Evolutionary conservation across 2,329 filamentous ascomycete genomes (phyloP).

Genomic region (Beauveria bassiana): DNA sequence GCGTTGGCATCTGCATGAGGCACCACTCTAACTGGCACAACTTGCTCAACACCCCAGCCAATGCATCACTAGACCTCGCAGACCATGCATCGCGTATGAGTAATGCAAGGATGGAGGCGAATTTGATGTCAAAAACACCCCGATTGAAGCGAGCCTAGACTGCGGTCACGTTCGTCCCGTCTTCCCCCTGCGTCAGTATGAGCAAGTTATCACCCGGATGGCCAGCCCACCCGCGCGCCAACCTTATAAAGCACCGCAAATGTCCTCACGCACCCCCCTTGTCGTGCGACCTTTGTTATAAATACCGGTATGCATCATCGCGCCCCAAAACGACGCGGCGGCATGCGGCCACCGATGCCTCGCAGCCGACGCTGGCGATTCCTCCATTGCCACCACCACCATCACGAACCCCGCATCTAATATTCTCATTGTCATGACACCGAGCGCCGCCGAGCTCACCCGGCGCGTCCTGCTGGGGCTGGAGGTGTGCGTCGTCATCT

Average conservation of each 20-base stretch:
- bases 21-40: background rate
- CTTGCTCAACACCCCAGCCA: background rate
- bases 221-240: background rate
- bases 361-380: background rate
- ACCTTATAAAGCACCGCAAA: slow-evolving; percentile 11
- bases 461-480: background rate
- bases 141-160: background rate
- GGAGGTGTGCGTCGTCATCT: background rate
- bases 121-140: no score
- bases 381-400: background rate
- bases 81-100: background rate
- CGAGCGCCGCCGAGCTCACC: background rate
- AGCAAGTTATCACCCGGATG: slow-evolving; percentile 24
- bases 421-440: background rate
- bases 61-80: background rate
- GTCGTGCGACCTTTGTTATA: background rate
- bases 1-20: background rate
- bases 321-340: background rate
- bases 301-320: background rate
- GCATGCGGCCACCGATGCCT: background rate
- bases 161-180: background rate
- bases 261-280: background rate
- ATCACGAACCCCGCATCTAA: background rate
- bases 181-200: slow-evolving; percentile 19
- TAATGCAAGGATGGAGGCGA: background rate